A percentile compares a stretch with the other conserved stretches of the same genome.
Evolutionary conservation across 441 rosid genomes (phyloP).

Genomic region (Gossypium laxum): DNA sequence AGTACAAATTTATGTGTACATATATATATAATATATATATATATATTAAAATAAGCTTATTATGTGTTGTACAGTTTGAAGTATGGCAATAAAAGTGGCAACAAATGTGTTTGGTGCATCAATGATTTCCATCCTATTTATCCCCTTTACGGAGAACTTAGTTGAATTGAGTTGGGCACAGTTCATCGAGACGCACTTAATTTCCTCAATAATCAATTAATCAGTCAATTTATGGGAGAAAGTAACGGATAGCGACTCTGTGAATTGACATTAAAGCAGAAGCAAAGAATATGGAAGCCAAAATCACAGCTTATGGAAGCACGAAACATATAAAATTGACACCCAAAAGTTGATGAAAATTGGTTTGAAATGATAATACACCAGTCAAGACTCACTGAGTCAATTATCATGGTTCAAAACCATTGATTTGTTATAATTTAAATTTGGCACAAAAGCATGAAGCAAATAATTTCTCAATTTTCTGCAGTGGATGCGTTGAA

Average conservation of each 20-base stretch:
- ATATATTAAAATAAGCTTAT: neutral
- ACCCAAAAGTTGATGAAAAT: neutral
- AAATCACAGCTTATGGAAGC: neutral
- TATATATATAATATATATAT: too few species aligned
- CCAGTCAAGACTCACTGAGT: neutral
- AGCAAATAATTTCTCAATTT: neutral
- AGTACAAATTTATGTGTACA: neutral
- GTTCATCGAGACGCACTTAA: too few species aligned
- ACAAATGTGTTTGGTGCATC: neutral
- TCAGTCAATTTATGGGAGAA: neutral
- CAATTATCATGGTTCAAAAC: neutral
- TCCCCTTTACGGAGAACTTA: neutral
- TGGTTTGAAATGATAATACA: neutral
- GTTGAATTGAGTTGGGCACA: neutral
- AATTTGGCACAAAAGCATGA: neutral
- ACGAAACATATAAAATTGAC: neutral
- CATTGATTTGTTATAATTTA: neutral
- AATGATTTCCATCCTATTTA: neutral
- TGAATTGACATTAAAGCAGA: neutral
- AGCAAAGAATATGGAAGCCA: neutral
- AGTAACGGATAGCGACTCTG: neutral
- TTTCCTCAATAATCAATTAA: neutral
- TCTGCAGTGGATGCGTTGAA: neutral
- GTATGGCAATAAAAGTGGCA: neutral
- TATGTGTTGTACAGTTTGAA: neutral